Conservation (phyloP, 371 early-diverging fungal species). For the Blakeslea trispora region DNA sequence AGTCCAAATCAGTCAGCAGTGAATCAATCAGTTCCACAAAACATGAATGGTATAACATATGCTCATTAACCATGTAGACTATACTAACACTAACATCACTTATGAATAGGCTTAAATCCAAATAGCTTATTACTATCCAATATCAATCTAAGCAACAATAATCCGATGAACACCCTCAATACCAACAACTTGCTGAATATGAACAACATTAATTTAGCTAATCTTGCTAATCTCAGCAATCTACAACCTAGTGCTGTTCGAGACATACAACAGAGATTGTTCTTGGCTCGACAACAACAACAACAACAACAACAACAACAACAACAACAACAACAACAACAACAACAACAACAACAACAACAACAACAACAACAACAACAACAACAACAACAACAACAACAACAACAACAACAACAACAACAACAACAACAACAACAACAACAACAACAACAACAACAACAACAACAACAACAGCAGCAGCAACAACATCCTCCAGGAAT, state of each 20-base stretch:
- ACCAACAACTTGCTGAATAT: constrained; percentile 28
- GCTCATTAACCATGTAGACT: too few species aligned
- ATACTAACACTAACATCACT: too few species aligned
- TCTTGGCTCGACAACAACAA: constrained; percentile 38
- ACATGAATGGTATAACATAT: constrained; percentile 35
- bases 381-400: constrained; percentile 44
- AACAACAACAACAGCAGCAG: constrained; percentile 44
- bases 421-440: constrained; percentile 48
- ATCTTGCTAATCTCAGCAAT: constrained; percentile 23
- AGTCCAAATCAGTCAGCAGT: constrained; percentile 21
- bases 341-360: constrained; percentile 25
- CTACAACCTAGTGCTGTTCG: constrained; percentile 37
- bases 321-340: constrained; percentile 46
- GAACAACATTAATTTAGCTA: constrained; percentile 26
- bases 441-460: constrained; percentile 42
- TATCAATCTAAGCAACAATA: constrained; percentile 34
- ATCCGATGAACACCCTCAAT: constrained; percentile 16
- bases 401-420: constrained; percentile 41
- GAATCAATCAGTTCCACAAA: constrained; percentile 25
- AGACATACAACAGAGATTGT: constrained; percentile 35
- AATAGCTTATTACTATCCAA: constrained; percentile 48
- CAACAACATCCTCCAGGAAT: constrained; percentile 27
- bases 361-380: constrained; percentile 47
- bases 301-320: constrained; percentile 47
- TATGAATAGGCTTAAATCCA: constrained; percentile 42